These are phyloP conservation scores for Stylosanthes scabra DNA, from an alignment of 331 rosid species.

Conservation along the genomic window DNA sequence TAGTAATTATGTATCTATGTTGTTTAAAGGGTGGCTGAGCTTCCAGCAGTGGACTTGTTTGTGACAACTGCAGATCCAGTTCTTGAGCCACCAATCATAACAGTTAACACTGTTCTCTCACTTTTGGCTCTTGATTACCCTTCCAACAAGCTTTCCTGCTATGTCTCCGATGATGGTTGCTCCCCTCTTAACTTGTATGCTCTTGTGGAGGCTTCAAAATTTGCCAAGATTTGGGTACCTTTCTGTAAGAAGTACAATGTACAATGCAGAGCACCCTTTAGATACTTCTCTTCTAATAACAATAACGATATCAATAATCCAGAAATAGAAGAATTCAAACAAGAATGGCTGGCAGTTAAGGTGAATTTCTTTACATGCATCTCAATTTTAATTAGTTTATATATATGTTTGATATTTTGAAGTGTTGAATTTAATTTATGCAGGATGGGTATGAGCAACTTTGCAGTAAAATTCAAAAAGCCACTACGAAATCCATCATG, in stretches of 20 bases:
- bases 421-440: conserved; percentile 2
- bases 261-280: conserved; percentile 67
- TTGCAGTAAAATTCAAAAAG: conserved; percentile 46
- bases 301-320: neutral
- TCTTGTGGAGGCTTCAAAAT: conserved; percentile 58
- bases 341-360: conserved; percentile 56
- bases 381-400: neutral
- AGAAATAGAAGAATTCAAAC: conserved; percentile 53
- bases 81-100: conserved; percentile 74
- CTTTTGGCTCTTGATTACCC: conserved; percentile 74
- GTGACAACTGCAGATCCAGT: conserved; percentile 72
- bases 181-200: conserved; percentile 61
- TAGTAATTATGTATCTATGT: too few relatives aligned
- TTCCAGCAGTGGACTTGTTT: conserved; percentile 72
- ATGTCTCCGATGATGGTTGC: conserved; percentile 77
- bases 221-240: conserved; percentile 70
- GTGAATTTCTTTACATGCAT: conserved; percentile 22
- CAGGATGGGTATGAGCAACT: conserved; percentile 65
- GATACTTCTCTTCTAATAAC: conserved; percentile 43
- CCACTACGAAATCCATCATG: neutral
- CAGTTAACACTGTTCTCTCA: conserved; percentile 73
- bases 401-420: too few relatives aligned
- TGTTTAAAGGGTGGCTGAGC: conserved; percentile 41
- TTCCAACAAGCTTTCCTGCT: conserved; percentile 64
- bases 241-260: conserved; percentile 63